Percentiles rank a stretch among this genome's conserved stretches.
phyloP scores from a whole-genome alignment of 352 stramenopile species.

The Pythium folliculosum region DNA sequence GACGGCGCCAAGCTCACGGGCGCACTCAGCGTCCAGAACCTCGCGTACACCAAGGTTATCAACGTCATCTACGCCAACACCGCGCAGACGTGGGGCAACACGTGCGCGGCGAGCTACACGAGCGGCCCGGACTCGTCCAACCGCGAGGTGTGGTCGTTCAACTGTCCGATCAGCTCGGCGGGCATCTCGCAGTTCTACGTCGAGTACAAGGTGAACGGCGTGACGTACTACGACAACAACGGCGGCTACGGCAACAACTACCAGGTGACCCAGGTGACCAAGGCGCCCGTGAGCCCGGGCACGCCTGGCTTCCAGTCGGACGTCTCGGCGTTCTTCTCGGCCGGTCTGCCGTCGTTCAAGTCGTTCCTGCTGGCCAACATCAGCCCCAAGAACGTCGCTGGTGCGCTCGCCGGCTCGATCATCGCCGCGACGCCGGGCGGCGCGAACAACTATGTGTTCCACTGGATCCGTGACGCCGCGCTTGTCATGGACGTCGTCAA shows the following conservation, averaged over 20 bases:
- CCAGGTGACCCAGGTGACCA: conserved; percentile 8
- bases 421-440: conserved; percentile 16
- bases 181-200: conserved; percentile 33
- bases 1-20: neutral
- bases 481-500: conserved; percentile 29
- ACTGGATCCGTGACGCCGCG: conserved; percentile 29
- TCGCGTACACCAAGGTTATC: conserved; percentile 16
- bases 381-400: conserved; percentile 24
- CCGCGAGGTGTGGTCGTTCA: conserved; percentile 29
- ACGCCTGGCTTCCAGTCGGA: conserved; percentile 25
- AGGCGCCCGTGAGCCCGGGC: neutral
- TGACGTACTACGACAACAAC: conserved; percentile 35
- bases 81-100: conserved; percentile 30
- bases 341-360: conserved; percentile 20
- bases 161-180: conserved; percentile 18
- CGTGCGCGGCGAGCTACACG: conserved; percentile 22
- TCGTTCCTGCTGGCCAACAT: conserved; percentile 28
- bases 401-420: conserved; percentile 23
- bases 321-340: conserved; percentile 17
- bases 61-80: conserved; percentile 29
- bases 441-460: conserved; percentile 31
- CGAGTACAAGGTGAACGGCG: conserved; percentile 30
- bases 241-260: conserved; percentile 23
- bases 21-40: neutral
- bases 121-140: conserved; percentile 24